Evolutionary conservation across 768 basidiomycete species (phyloP).

Genomic region (Neoboletus magnificus): DNA sequence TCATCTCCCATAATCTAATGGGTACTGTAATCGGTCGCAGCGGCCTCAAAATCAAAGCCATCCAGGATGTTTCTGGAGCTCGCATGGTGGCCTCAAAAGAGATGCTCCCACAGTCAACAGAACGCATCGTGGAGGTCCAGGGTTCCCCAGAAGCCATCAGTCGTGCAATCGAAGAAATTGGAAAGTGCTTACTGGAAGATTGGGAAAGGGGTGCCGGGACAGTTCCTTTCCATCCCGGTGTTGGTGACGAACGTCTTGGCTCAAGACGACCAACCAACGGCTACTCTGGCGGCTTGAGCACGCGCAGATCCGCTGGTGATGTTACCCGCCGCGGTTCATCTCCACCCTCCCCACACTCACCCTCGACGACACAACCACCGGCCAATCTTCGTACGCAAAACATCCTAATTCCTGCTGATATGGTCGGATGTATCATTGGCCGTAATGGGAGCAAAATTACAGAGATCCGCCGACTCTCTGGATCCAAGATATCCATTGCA

Average conservation of each 20-base stretch:
- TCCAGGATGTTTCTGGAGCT: constrained; percentile 93
- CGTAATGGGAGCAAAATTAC: constrained; percentile 98
- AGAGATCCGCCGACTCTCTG: constrained; percentile 96
- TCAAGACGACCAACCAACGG: constrained; percentile 51
- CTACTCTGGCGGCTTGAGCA: constrained; percentile 44
- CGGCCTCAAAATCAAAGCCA: constrained; percentile 98
- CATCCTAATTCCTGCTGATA: constrained; percentile 98
- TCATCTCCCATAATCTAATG: constrained; percentile 99
- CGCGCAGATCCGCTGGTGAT: constrained; percentile 69
- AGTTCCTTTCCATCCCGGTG: constrained; percentile 92
- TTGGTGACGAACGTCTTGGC: constrained; percentile 62
- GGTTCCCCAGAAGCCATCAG: constrained; percentile 91
- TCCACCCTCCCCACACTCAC: constrained; percentile 35
- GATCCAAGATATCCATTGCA: constrained; percentile 97
- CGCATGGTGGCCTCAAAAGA: constrained; percentile 99
- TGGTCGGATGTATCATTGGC: constrained; percentile 97
- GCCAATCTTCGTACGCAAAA: constrained; percentile 96
- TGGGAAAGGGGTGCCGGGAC: constrained; percentile 95
- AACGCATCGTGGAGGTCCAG: constrained; percentile 97
- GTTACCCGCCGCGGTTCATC: constrained; percentile 41
- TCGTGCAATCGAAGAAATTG: constrained; percentile 93
- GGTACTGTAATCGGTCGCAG: constrained; percentile 96
- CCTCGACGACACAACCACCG: constrained; percentile 52
- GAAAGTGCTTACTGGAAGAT: constrained; percentile 91
- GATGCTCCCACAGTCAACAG: constrained; percentile 98